phyloP scores from a whole-genome alignment of 2,329 filamentous ascomycete species.

The Aspergillus sp. region DNA sequence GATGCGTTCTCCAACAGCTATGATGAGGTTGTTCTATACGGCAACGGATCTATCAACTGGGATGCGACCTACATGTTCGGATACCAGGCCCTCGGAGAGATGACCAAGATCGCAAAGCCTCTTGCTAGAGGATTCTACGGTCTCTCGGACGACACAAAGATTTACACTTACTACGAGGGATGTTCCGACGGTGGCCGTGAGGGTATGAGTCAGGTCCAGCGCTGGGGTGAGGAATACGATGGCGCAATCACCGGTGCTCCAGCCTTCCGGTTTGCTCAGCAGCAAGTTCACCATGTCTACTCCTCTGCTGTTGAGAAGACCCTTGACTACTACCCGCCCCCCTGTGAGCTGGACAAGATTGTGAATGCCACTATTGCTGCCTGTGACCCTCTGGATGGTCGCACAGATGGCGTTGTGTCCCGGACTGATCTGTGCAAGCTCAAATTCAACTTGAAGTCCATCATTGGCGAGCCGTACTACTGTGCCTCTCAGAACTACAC shows the following conservation, averaged over 20 bases:
- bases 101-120: slow-evolving; percentile 48
- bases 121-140: slow-evolving; percentile 45
- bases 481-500: slow-evolving; percentile 35
- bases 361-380: slow-evolving; percentile 55
- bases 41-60: slow-evolving; percentile 49
- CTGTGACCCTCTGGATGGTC: slow-evolving; percentile 57
- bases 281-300: slow-evolving; percentile 46
- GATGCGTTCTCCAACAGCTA: slow-evolving; percentile 41
- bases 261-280: slow-evolving; percentile 46
- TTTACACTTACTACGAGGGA: slow-evolving; percentile 52
- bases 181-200: slow-evolving; percentile 57
- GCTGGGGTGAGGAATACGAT: slow-evolving; percentile 49
- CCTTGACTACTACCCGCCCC: slow-evolving; percentile 43
- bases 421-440: slow-evolving; percentile 50
- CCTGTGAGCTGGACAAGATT: slow-evolving; percentile 32
- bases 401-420: slow-evolving; percentile 54
- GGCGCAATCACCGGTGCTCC: slow-evolving; percentile 49
- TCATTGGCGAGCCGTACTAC: slow-evolving; percentile 34
- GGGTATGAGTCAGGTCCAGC: slow-evolving; percentile 54
- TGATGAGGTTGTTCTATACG: slow-evolving; percentile 39
- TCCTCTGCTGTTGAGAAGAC: slow-evolving; percentile 40
- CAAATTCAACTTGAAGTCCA: slow-evolving; percentile 46
- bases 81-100: slow-evolving; percentile 54
- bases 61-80: slow-evolving; percentile 34
- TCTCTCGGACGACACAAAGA: slow-evolving; percentile 19